phyloP scores from a whole-genome alignment of 768 basidiomycete species.

The Boletus barrowsii region DNA sequence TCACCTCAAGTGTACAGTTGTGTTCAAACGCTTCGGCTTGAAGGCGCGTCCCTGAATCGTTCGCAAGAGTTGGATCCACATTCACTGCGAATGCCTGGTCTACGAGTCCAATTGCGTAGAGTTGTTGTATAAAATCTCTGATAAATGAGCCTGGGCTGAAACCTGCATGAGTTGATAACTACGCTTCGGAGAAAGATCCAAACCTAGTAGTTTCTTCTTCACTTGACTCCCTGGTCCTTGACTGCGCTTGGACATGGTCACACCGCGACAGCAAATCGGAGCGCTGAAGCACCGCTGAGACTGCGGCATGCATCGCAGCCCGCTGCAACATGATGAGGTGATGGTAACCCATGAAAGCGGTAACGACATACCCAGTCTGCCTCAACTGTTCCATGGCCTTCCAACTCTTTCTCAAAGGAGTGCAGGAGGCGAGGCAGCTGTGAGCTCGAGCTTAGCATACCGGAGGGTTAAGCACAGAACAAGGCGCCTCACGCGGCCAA shows the following conservation, averaged over 20 bases:
- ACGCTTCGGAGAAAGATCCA: neutral
- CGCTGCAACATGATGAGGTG: slow-evolving; percentile 27
- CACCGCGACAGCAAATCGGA: slow-evolving; percentile 55
- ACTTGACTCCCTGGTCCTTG: slow-evolving; percentile 17
- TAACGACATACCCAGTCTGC: slow-evolving; percentile 54
- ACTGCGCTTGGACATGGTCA: slow-evolving; percentile 43
- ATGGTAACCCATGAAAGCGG: neutral
- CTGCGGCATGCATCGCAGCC: slow-evolving; percentile 46
- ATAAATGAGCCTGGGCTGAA: slow-evolving; percentile 26
- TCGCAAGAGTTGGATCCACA: slow-evolving; percentile 49
- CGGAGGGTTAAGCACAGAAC: neutral
- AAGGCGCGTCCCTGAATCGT: slow-evolving; percentile 48
- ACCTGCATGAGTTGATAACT: slow-evolving; percentile 8
- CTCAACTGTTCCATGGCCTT: slow-evolving; percentile 43
- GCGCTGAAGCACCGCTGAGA: slow-evolving; percentile 47
- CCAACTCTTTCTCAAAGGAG: slow-evolving; percentile 53
- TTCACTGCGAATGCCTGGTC: slow-evolving; percentile 50
- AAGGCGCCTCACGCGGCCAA: slow-evolving; percentile 57
- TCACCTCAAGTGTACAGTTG: slow-evolving; percentile 57
- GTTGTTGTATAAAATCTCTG: slow-evolving; percentile 43
- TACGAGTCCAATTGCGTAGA: slow-evolving; percentile 52
- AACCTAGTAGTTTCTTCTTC: slow-evolving; percentile 26
- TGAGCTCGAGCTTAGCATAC: neutral
- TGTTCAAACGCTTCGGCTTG: slow-evolving; percentile 59
- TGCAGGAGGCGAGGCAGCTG: slow-evolving; percentile 63